Evolutionary conservation across 306 rosid species (phyloP).

Genomic region (Cercis canadensis): DNA sequence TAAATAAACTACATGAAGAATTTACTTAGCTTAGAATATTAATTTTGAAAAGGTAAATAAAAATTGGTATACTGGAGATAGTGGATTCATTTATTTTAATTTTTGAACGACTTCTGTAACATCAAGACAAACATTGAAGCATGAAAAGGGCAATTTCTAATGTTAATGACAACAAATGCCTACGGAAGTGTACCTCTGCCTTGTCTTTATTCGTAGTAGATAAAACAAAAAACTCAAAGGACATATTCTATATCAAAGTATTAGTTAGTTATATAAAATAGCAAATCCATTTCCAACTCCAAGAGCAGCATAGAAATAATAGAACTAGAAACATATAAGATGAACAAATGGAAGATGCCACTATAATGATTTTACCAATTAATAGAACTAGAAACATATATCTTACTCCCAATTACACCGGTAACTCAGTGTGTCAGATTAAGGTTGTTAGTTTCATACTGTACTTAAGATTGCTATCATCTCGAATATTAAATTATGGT

Average conservation of each 20-base stretch:
- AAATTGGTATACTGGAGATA: constrained; percentile 1
- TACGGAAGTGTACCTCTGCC: background rate
- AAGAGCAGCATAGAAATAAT: constrained; percentile 15
- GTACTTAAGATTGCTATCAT: no score
- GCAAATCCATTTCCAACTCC: constrained; percentile 19
- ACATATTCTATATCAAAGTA: background rate
- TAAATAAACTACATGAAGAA: background rate
- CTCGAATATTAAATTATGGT: no score
- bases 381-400: background rate
- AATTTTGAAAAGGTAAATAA: constrained; percentile 12
- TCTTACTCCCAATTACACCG: background rate
- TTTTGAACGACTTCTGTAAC: background rate
- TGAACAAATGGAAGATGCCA: no score
- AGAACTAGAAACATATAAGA: background rate
- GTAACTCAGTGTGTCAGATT: background rate
- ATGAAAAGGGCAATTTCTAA: background rate
- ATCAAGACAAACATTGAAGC: constrained; percentile 21
- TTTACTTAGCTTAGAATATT: background rate
- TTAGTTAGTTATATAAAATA: constrained; percentile 12
- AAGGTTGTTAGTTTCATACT: constrained; percentile 7
- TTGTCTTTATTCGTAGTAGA: constrained; percentile 27
- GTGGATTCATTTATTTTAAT: background rate
- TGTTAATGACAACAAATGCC: constrained; percentile 18
- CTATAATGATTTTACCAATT: no score
- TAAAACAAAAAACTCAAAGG: no score